phyloP scores from a whole-genome alignment of 306 rosid genomes.

The Dalbergia cultrata region DNA sequence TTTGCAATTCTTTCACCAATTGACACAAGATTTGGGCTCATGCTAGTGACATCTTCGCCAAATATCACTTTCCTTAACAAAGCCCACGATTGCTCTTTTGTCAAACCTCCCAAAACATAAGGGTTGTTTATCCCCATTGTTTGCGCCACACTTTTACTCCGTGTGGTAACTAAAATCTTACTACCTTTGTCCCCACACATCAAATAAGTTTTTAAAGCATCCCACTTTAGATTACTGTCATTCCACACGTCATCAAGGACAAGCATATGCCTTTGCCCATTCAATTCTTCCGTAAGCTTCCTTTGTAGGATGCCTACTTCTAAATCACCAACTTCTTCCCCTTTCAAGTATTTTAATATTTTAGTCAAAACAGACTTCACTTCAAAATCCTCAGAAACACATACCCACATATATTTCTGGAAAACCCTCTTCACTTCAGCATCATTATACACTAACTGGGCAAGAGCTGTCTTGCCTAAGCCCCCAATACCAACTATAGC shows the following conservation, averaged over 20 bases:
- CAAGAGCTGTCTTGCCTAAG: conserved; percentile 43
- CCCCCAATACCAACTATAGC: conserved; percentile 43
- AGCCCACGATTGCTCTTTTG: background rate
- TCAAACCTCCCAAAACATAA: background rate
- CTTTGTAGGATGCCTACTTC: background rate
- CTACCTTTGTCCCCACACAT: conserved; percentile 5
- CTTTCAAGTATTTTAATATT: background rate
- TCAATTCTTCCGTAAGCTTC: background rate
- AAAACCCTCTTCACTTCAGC: background rate
- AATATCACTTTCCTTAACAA: background rate
- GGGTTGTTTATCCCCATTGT: conserved; percentile 7
- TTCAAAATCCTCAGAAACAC: background rate
- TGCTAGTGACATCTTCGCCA: background rate
- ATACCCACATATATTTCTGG: conserved; percentile 4
- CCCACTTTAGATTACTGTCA: background rate
- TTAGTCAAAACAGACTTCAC: background rate
- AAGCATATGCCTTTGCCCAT: background rate
- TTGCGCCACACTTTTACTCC: conserved; percentile 17
- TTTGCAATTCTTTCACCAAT: conserved; percentile 20
- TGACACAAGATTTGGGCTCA: conserved; percentile 1
- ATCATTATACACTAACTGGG: conserved; percentile 25
- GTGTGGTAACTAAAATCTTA: conserved; percentile 22
- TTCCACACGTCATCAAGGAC: conserved; percentile 28
- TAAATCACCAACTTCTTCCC: background rate
- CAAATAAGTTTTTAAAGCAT: conserved; percentile 12